These are phyloP conservation scores for Acmispon strigosus DNA, from an alignment of 306 rosid species.

Conservation along the genomic window DNA sequence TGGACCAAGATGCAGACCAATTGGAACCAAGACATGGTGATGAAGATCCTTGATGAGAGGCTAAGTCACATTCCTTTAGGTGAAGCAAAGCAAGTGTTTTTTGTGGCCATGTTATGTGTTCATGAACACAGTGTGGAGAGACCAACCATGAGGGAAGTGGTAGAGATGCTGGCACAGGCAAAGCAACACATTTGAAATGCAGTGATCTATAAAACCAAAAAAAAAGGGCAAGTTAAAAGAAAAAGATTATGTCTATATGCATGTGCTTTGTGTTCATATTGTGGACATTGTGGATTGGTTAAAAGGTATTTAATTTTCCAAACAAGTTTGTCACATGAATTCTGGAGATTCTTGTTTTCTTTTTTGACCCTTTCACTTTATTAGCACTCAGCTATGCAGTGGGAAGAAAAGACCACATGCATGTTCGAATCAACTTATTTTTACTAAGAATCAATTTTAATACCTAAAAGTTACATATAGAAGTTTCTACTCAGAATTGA, in stretches of 20 bases:
- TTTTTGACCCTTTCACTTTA: neutral
- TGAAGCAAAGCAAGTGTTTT: conserved; percentile 61
- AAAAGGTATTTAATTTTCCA: neutral
- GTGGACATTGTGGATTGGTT: conserved; percentile 7
- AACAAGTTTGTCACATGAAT: conserved; percentile 13
- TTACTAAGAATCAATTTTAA: too few species aligned
- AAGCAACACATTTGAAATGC: conserved; percentile 45
- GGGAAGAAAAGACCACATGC: too few species aligned
- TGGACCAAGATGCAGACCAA: conserved; percentile 56
- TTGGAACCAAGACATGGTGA: conserved; percentile 46
- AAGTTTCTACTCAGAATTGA: too few species aligned
- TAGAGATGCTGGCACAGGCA: conserved; percentile 69
- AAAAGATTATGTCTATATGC: neutral
- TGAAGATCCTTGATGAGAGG: conserved; percentile 49
- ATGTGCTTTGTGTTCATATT: conserved; percentile 7
- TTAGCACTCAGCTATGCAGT: neutral
- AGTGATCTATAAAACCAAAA: conserved; percentile 11
- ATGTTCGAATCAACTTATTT: too few species aligned
- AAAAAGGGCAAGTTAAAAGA: neutral
- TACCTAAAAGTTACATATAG: too few species aligned
- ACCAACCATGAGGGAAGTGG: conserved; percentile 81
- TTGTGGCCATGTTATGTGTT: conserved; percentile 62
- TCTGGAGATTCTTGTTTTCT: neutral
- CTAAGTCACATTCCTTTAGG: conserved; percentile 37
- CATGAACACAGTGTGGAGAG: conserved; percentile 69